A percentile compares a stretch with the other conserved stretches of the same genome.
Evolutionary conservation across 73 alveolate species (phyloP).

Genomic region (Stentor coeruleus): DNA sequence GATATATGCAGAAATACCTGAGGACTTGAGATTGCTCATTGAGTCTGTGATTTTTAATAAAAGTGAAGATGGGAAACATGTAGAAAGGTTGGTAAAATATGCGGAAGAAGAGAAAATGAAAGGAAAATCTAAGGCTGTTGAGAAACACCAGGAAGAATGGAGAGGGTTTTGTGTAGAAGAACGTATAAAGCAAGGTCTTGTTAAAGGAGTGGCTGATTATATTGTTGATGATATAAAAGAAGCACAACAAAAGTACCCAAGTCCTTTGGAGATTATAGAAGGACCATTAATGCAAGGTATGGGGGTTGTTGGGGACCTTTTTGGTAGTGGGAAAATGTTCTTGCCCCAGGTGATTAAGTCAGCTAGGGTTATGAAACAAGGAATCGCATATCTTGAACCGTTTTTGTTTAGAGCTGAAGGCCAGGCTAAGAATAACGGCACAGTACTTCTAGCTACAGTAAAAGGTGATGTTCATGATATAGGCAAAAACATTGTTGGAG

Average conservation of each 20-base stretch:
- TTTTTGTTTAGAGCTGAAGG: constrained; percentile 64
- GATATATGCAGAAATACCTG: constrained; percentile 67
- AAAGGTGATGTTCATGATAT: constrained; percentile 92
- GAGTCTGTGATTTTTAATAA: constrained; percentile 67
- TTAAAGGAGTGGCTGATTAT: constrained; percentile 76
- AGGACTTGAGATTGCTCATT: constrained; percentile 37
- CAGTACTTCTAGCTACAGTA: constrained; percentile 71
- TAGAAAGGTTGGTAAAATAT: constrained; percentile 45
- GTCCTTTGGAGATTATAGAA: constrained; percentile 74
- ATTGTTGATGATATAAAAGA: constrained; percentile 75
- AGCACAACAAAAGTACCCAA: constrained; percentile 41
- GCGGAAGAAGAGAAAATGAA: constrained; percentile 51
- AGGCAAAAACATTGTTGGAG: constrained; percentile 88
- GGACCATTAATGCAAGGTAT: constrained; percentile 89
- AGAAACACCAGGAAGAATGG: constrained; percentile 55
- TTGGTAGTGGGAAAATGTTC: constrained; percentile 89
- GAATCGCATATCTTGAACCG: constrained; percentile 77
- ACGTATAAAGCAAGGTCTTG: constrained; percentile 61
- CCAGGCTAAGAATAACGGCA: constrained; percentile 33
- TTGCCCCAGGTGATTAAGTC: constrained; percentile 81
- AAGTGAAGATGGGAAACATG: constrained; percentile 58
- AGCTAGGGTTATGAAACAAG: constrained; percentile 89
- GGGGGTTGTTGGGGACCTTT: constrained; percentile 80
- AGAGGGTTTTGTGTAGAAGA: constrained; percentile 51
- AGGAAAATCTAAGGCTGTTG: constrained; percentile 29